Conservation (phyloP, 75 land plant species). For the Cupressus sempervirens region DNA sequence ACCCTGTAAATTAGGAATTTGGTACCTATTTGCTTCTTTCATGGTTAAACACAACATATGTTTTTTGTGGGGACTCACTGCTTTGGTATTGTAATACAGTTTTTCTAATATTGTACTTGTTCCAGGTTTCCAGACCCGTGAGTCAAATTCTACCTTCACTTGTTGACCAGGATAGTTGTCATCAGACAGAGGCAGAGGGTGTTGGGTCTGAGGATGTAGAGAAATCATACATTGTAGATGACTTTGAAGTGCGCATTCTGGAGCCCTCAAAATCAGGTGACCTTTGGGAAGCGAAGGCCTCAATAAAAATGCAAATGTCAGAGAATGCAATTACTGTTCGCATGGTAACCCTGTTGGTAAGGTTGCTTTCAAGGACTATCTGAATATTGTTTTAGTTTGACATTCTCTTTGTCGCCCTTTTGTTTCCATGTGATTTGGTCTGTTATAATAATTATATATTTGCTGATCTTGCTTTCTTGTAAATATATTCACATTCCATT, state of each 20-base stretch:
- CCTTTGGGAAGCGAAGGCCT: conserved; percentile 76
- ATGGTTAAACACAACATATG: background rate
- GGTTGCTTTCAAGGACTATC: conserved; percentile 13
- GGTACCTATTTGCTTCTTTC: background rate
- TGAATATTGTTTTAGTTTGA: background rate
- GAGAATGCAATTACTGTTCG: conserved; percentile 94
- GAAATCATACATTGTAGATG: conserved; percentile 70
- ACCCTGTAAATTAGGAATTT: background rate
- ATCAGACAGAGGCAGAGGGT: conserved; percentile 54
- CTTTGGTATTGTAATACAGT: background rate
- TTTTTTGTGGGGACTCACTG: background rate
- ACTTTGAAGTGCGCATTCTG: conserved; percentile 88
- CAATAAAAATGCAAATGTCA: conserved; percentile 76
- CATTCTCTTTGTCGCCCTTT: background rate
- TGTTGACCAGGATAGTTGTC: conserved; percentile 55
- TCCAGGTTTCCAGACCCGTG: conserved; percentile 66
- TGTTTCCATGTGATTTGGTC: background rate
- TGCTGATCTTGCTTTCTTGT: background rate
- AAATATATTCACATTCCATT: background rate
- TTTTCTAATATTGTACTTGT: conserved; percentile 7
- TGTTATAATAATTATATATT: background rate
- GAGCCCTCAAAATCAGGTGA: conserved; percentile 78
- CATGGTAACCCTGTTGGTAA: conserved; percentile 76
- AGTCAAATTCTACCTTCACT: conserved; percentile 67
- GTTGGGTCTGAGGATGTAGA: conserved; percentile 55